phyloP scores from a whole-genome alignment of 306 rosid species.

The Sicyos edulis region DNA sequence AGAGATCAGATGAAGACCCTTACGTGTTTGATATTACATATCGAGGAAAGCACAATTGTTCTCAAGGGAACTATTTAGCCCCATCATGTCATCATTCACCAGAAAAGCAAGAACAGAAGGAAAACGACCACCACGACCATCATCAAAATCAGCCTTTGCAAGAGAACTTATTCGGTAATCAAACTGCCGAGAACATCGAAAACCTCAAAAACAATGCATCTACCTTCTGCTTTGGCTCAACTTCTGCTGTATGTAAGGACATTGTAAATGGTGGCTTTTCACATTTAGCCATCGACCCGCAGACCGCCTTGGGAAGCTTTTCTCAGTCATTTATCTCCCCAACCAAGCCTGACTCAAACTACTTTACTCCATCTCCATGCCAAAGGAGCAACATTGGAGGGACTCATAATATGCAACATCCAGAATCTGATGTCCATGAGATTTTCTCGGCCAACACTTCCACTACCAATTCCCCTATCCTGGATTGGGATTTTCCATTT shows the following conservation, averaged over 20 bases:
- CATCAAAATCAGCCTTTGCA: conserved; percentile 5
- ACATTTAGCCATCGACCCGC: conserved; percentile 13
- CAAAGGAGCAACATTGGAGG: conserved; percentile 26
- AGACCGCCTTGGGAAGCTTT: conserved; percentile 31
- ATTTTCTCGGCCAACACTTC: conserved; percentile 65
- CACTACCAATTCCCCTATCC: conserved; percentile 48
- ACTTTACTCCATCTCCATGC: conserved; percentile 34
- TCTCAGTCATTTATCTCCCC: conserved; percentile 40
- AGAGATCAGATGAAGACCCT: conserved; percentile 85
- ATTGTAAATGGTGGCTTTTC: conserved; percentile 14
- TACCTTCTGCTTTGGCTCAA: conserved; percentile 55
- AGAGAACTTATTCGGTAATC: conserved; percentile 19
- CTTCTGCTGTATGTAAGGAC: conserved; percentile 35
- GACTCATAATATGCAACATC: conserved; percentile 20
- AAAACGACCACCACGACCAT: neutral
- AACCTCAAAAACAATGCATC: conserved; percentile 20
- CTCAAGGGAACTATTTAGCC: conserved; percentile 42
- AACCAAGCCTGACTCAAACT: conserved; percentile 36
- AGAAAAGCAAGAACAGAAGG: conserved; percentile 43
- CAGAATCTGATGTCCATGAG: conserved; percentile 46
- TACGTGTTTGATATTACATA: conserved; percentile 70
- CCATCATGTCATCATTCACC: conserved; percentile 43
- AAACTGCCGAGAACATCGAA: neutral
- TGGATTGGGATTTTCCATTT: conserved; percentile 53
- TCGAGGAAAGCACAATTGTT: conserved; percentile 71